phyloP scores from a whole-genome alignment of 2,329 filamentous ascomycete species.

The Fusarium odoratissimum region DNA sequence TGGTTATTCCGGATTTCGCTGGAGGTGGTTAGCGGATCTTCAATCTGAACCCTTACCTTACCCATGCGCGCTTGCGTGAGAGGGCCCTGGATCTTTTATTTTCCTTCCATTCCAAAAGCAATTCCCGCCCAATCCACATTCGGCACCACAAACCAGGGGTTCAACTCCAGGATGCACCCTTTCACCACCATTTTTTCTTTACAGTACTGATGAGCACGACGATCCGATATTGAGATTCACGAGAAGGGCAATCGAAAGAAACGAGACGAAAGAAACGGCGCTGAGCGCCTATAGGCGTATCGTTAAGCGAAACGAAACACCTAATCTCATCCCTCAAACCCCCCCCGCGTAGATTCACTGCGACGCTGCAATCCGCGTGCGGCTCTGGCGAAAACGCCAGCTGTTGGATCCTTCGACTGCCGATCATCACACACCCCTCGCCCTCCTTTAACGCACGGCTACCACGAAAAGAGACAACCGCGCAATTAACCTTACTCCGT shows the following conservation, averaged over 20 bases:
- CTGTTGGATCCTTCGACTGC: constrained; percentile 16
- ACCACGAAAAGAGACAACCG: background rate
- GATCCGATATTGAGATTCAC: background rate
- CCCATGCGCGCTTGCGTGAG: background rate
- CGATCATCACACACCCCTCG: constrained; percentile 26
- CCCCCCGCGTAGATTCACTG: constrained; percentile 4
- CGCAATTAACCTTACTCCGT: background rate
- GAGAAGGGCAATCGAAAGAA: background rate
- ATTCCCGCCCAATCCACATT: constrained; percentile 16
- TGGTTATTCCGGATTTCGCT: background rate
- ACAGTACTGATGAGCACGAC: background rate
- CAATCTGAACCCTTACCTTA: constrained; percentile 11
- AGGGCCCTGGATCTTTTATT: constrained; percentile 37
- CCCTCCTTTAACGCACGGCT: constrained; percentile 18
- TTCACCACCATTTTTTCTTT: background rate
- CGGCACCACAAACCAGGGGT: constrained; percentile 29
- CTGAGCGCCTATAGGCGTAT: constrained; percentile 11
- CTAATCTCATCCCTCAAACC: constrained; percentile 7
- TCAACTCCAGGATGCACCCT: constrained; percentile 3
- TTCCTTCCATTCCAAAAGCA: constrained; percentile 20
- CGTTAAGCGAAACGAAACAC: background rate
- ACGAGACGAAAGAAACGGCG: background rate
- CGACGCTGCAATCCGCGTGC: constrained; percentile 23
- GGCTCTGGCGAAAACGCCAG: constrained; percentile 25
- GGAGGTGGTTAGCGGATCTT: constrained; percentile 4